A percentile compares a stretch with the other conserved stretches of the same genome.
phyloP scores from a whole-genome alignment of 2,329 filamentous ascomycete genomes.

The Fusarium graminum region DNA sequence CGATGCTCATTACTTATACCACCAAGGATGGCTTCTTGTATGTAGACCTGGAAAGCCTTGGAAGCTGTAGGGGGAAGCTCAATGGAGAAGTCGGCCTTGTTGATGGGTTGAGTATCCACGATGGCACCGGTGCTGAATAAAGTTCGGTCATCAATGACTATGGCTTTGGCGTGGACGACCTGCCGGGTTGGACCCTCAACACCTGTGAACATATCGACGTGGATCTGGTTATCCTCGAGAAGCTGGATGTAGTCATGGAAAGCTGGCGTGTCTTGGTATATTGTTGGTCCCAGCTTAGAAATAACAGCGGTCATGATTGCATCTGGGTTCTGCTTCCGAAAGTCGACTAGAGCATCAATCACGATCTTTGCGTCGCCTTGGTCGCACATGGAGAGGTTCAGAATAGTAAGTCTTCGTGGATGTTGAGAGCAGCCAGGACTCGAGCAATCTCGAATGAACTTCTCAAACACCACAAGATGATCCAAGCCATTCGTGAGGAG shows the following conservation, averaged over 20 bases:
- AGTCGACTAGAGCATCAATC: conserved; percentile 2
- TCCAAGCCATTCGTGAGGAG: conserved; percentile 3
- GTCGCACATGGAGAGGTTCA: conserved; percentile 14
- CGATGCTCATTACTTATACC: neutral
- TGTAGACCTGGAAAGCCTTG: neutral
- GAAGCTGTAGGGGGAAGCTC: neutral
- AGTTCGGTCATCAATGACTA: conserved; percentile 1
- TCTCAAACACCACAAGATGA: conserved; percentile 1
- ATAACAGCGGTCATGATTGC: conserved; percentile 2
- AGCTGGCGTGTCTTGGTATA: neutral
- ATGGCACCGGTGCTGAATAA: conserved; percentile 8
- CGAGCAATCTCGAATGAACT: neutral
- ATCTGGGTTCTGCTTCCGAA: neutral
- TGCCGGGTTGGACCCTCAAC: conserved; percentile 5
- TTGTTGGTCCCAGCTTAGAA: conserved; percentile 1
- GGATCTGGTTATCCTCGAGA: neutral
- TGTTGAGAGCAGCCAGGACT: fast-evolving
- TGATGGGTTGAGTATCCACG: conserved; percentile 4
- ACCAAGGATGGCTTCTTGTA: neutral
- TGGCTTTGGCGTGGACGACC: conserved; percentile 11
- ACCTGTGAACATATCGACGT: conserved; percentile 12
- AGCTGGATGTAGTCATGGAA: neutral
- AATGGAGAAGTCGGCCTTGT: conserved; percentile 17
- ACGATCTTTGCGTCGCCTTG: conserved; percentile 17
- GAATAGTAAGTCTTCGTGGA: conserved; percentile 1